phyloP scores from a whole-genome alignment of 129 eudicot species.

The Saposhnikovia divaricata region DNA sequence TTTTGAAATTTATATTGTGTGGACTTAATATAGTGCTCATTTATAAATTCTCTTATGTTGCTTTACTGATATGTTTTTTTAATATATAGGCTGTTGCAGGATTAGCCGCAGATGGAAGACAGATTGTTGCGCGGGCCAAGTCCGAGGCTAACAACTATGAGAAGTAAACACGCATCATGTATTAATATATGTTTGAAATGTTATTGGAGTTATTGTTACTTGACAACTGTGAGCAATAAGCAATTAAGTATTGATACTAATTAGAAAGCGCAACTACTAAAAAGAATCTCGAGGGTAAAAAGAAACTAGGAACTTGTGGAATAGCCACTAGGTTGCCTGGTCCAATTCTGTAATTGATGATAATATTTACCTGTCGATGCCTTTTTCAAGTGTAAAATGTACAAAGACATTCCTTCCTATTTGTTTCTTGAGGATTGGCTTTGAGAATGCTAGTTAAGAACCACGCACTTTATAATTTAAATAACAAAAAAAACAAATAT shows the following conservation, averaged over 20 bases:
- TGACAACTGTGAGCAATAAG: background rate
- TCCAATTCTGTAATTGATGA: background rate
- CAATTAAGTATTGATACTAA: background rate
- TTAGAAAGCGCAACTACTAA: background rate
- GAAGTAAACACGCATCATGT: conserved; percentile 33
- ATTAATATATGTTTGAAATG: background rate
- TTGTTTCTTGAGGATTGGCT: background rate
- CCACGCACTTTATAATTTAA: background rate
- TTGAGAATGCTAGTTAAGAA: background rate
- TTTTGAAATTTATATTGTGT: background rate
- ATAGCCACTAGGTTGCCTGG: background rate
- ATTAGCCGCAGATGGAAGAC: conserved; percentile 97
- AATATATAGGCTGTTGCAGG: conserved; percentile 83
- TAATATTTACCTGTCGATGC: background rate
- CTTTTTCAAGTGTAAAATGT: background rate
- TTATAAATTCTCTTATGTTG: background rate
- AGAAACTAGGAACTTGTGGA: background rate
- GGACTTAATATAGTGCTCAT: background rate
- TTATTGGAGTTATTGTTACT: background rate
- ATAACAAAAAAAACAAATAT: background rate
- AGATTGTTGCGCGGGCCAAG: conserved; percentile 91
- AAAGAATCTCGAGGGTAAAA: background rate
- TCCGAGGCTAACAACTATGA: conserved; percentile 88
- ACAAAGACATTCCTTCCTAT: background rate
- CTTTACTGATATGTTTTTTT: background rate